phyloP scores from a whole-genome alignment of 139 green algal species.

The Volvox africanus region DNA sequence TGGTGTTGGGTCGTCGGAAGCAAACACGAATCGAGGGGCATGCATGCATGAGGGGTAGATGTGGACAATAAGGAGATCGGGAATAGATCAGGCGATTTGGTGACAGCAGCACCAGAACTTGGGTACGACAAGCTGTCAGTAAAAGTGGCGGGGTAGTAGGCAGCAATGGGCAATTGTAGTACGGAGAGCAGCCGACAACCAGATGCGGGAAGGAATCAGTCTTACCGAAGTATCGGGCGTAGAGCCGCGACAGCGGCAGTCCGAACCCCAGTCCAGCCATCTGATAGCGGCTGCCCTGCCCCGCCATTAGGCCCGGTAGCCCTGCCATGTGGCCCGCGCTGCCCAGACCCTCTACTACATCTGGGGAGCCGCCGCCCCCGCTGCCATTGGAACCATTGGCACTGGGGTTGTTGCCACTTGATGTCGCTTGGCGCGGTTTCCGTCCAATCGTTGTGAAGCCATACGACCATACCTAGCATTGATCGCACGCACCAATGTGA shows the following conservation, averaged over 20 bases:
- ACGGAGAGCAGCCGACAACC: too few relatives aligned
- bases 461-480: conserved; percentile 77
- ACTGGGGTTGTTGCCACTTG: background rate
- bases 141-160: too few relatives aligned
- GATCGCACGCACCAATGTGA: too few relatives aligned
- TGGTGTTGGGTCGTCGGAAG: too few relatives aligned
- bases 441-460: conserved; percentile 74
- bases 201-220: background rate
- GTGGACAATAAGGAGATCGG: too few relatives aligned
- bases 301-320: conserved; percentile 10
- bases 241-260: conserved; percentile 87
- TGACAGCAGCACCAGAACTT: too few relatives aligned
- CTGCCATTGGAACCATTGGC: background rate
- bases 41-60: too few relatives aligned
- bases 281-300: conserved; percentile 48
- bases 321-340: background rate
- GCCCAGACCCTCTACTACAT: conserved; percentile 37
- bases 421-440: too few relatives aligned
- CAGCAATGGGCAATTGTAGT: too few relatives aligned
- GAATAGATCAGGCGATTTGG: too few relatives aligned
- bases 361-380: background rate
- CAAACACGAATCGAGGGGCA: too few relatives aligned
- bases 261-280: conserved; percentile 92
- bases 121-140: too few relatives aligned
- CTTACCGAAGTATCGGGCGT: conserved; percentile 89